Percentiles rank a stretch among this genome's conserved stretches.
These are phyloP conservation scores for Raphidocelis subcapitata DNA, from an alignment of 139 green algal genomes.

Conservation along the genomic window DNA sequence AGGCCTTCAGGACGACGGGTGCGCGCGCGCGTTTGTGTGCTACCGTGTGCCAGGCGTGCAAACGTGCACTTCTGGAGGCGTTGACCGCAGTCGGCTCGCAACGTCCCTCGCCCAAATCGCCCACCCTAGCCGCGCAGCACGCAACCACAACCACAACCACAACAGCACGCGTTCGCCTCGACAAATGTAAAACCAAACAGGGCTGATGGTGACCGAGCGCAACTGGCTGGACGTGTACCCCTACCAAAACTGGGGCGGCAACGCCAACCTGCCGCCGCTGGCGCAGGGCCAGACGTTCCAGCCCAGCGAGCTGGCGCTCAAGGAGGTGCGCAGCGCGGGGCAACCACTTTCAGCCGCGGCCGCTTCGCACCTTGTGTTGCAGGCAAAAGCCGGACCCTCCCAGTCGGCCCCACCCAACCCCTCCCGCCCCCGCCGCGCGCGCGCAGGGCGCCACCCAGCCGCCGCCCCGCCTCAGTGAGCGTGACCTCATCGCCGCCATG, in stretches of 20 bases:
- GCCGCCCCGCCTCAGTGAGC: conserved; percentile 79
- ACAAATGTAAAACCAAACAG: no score
- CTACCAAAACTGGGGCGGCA: conserved; percentile 84
- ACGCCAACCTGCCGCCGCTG: conserved; percentile 75
- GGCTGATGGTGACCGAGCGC: conserved; percentile 90
- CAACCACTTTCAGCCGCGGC: no score
- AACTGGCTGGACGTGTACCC: conserved; percentile 98
- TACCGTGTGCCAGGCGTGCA: neutral
- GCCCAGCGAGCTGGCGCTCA: conserved; percentile 66
- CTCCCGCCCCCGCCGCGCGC: neutral
- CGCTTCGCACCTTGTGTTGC: no score
- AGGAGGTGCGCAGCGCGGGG: neutral
- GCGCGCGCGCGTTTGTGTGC: neutral
- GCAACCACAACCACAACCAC: no score
- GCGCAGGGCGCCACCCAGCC: conserved; percentile 79
- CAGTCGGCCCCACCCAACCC: no score
- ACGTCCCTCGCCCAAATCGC: no score
- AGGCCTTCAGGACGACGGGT: conserved; percentile 59
- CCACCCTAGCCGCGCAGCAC: no score
- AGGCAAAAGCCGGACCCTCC: no score
- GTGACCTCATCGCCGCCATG: conserved; percentile 93
- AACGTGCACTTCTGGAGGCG: neutral
- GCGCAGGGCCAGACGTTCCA: conserved; percentile 69
- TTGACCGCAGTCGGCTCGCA: no score
- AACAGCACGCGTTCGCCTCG: no score